Conservation (phyloP, 805 yeast species). For the Candida vaughaniae region DNA sequence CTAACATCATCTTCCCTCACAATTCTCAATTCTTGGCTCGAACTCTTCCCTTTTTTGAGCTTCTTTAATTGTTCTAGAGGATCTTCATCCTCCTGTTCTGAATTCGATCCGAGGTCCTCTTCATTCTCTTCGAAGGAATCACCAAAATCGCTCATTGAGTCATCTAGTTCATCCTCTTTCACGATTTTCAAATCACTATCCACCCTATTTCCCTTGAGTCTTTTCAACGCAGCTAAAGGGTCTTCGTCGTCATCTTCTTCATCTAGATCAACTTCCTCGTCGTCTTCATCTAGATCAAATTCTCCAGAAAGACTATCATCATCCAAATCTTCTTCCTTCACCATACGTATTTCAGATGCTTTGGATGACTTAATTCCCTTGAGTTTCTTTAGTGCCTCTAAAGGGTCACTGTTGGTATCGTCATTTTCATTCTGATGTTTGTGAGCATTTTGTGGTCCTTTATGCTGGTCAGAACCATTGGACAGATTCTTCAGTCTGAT, state of each 20-base stretch:
- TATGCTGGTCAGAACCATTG: too few species aligned
- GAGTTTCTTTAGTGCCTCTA: conserved; percentile 18
- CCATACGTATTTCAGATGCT: conserved; percentile 19
- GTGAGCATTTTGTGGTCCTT: too few species aligned
- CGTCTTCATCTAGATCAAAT: background rate
- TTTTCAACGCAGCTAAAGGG: conserved; percentile 21
- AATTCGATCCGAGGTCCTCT: conserved; percentile 48
- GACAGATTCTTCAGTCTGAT: background rate
- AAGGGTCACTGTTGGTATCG: conserved; percentile 17
- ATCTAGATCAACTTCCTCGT: conserved; percentile 1
- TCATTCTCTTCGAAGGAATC: conserved; percentile 27
- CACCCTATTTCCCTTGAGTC: conserved; percentile 10
- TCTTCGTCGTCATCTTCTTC: conserved; percentile 16
- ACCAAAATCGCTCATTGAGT: conserved; percentile 9
- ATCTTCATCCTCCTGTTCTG: conserved; percentile 21
- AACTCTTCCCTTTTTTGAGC: conserved; percentile 11
- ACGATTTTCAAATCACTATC: conserved; percentile 12
- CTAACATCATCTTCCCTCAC: conserved; percentile 38
- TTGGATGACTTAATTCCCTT: conserved; percentile 12
- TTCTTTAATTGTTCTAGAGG: conserved; percentile 20
- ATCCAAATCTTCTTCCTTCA: conserved; percentile 30
- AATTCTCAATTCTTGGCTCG: conserved; percentile 14
- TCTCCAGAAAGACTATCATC: conserved; percentile 17
- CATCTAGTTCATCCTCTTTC: conserved; percentile 25
- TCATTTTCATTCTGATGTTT: background rate